Conservation (phyloP, 192 early-diverging fungal genomes). For the Entomortierella beljakovae region DNA sequence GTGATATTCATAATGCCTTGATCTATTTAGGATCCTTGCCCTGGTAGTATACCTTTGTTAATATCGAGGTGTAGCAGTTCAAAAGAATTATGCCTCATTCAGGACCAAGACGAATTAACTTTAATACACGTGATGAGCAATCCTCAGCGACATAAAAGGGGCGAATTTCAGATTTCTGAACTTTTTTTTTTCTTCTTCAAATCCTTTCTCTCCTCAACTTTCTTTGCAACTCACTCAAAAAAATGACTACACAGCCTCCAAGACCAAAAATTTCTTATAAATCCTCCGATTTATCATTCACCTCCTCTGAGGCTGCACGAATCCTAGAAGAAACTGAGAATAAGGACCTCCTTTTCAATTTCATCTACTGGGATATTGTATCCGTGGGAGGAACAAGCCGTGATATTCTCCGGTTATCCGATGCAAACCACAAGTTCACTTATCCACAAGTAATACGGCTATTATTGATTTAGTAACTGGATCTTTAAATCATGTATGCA, state of each 20-base stretch:
- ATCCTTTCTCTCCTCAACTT: too few relatives aligned
- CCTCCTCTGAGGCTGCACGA: background rate
- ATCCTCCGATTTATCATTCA: background rate
- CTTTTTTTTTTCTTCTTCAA: too few relatives aligned
- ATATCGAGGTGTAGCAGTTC: too few relatives aligned
- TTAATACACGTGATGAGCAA: too few relatives aligned
- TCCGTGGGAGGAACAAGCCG: constrained; percentile 21
- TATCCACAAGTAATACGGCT: constrained; percentile 12
- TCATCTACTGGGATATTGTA: constrained; percentile 28
- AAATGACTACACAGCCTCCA: constrained; percentile 1
- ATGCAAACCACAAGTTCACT: background rate
- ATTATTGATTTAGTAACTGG: background rate
- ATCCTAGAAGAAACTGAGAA: constrained; percentile 16
- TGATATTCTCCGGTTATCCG: constrained; percentile 21
- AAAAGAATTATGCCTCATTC: too few relatives aligned
- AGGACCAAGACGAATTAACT: too few relatives aligned
- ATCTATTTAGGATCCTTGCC: constrained; percentile 1
- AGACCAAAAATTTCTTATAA: constrained; percentile 10
- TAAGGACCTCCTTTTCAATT: constrained; percentile 20
- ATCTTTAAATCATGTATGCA: too few relatives aligned
- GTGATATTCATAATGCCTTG: constrained; percentile 2
- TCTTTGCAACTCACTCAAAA: too few relatives aligned
- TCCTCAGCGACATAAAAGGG: too few relatives aligned
- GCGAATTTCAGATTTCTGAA: too few relatives aligned
- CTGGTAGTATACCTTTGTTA: background rate